Conservation (phyloP, 768 basidiomycete genomes). For the Phylloporus arenicola region DNA sequence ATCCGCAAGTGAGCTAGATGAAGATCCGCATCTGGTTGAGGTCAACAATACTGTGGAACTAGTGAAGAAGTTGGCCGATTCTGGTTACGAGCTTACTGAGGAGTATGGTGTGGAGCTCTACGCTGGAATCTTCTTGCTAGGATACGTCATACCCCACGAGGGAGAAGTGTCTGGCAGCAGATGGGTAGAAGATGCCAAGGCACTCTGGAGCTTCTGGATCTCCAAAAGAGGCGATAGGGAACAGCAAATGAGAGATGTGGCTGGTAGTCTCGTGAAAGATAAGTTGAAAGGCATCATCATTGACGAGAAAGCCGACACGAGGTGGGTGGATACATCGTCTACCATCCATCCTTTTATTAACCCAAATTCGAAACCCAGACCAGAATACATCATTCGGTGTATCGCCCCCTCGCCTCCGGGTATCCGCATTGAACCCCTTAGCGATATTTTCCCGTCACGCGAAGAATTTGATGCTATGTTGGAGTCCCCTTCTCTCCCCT, state of each 20-base stretch:
- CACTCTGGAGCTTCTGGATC: constrained; percentile 30
- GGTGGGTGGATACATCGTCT: constrained; percentile 22
- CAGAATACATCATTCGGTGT: constrained; percentile 41
- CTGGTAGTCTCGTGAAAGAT: constrained; percentile 36
- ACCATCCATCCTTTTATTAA: not conserved
- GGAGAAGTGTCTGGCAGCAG: constrained; percentile 6
- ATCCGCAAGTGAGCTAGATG: constrained; percentile 1
- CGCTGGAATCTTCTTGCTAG: constrained; percentile 17
- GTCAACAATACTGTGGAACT: constrained; percentile 7
- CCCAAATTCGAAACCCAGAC: constrained; percentile 27
- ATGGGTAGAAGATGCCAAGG: constrained; percentile 20
- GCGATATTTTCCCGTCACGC: constrained; percentile 49
- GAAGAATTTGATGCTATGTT: constrained; percentile 46
- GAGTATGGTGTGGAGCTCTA: constrained; percentile 20
- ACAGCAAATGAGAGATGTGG: constrained; percentile 20
- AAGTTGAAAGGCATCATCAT: constrained; percentile 38
- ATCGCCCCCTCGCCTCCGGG: constrained; percentile 33
- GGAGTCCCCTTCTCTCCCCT: constrained; percentile 34
- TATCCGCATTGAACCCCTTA: constrained; percentile 36
- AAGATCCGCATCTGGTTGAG: not conserved
- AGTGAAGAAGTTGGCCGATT: constrained; percentile 11
- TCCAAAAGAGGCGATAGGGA: constrained; percentile 7
- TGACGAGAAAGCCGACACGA: constrained; percentile 30
- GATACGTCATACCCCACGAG: constrained; percentile 13
- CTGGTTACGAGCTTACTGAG: constrained; percentile 18